Evolutionary conservation across 2,329 filamentous ascomycete genomes (phyloP), one percentile per base, ranked within the genome.

Genomic region (Diplocarpon rosae): DNA sequence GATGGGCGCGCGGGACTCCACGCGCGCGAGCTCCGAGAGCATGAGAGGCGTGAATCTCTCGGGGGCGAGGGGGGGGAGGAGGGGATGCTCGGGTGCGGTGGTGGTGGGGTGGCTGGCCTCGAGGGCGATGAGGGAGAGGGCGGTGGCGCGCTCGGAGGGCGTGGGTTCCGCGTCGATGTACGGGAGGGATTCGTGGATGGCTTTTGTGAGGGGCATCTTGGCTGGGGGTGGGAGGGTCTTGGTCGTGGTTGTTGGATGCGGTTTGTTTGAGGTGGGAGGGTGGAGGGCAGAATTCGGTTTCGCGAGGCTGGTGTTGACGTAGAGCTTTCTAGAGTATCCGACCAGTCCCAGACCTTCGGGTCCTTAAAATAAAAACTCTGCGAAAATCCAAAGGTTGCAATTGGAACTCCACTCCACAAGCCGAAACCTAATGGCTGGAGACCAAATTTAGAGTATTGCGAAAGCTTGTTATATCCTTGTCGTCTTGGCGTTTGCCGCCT

Each of bases 101-200:
- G 62, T 57, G 27, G 48, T 20, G 13, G 37, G 3, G 16, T 46
- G 6, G n/a, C n/a, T 16, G 16, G 83, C 70, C 60, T 93, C 85
- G 59, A 75, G 67, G 49, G 72, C 62, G 56, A 95, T 82, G 52
- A 90, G 76, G 51, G 76, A 68, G 63, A 78, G 70, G 46, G 87
- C 86, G 50, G 78, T 73, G 45, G 72, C 66, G 58, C 85, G 78
- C 57, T 79, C 76, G 40, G 68, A 55, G 15, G 72, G 62, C 5
- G 81, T 80, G 33, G 83, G 83, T 42, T 83, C 76, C 14, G 71
- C 59, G 67, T 98, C 90, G 63, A 96, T 83, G 66, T 95, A 54
- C 29, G 43, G 52, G 45, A 54, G 50, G 43, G 48, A 62, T 24
- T 62, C 60, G 48, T 60, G 55, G 46, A 57, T 51, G 12, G 50